These are phyloP conservation scores for Pythium pyrilobum DNA, from an alignment of 352 stramenopile genomes.

Conservation along the genomic window DNA sequence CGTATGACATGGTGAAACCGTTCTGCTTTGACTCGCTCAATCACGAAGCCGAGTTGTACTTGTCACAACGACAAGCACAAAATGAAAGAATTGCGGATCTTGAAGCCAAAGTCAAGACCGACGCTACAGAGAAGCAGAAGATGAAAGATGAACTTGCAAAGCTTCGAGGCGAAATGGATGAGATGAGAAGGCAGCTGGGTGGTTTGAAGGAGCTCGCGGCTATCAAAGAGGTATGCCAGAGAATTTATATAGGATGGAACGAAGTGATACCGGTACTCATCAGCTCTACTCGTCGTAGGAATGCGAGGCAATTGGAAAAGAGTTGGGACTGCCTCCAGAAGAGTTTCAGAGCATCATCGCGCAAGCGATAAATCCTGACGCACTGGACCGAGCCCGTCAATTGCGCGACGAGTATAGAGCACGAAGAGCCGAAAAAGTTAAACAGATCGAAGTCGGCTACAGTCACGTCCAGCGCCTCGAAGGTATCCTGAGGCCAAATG, in stretches of 20 bases:
- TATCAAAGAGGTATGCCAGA: slow-evolving; percentile 7
- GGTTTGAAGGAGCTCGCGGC: slow-evolving; percentile 9
- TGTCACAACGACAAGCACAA: slow-evolving; percentile 1
- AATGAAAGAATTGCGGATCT: slow-evolving; percentile 3
- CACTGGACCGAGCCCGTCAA: slow-evolving; percentile 1
- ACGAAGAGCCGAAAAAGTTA: slow-evolving; percentile 5
- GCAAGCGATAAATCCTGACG: slow-evolving; percentile 5
- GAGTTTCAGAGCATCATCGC: slow-evolving; percentile 9
- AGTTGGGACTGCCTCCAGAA: not conserved
- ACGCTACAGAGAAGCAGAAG: not conserved
- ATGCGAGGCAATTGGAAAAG: slow-evolving; percentile 4
- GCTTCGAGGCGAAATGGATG: slow-evolving; percentile 5
- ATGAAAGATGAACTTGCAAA: not conserved
- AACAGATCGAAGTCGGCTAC: slow-evolving; percentile 20
- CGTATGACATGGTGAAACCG: slow-evolving; percentile 5
- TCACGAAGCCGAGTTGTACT: not conserved
- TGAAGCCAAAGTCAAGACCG: not conserved
- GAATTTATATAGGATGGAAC: not conserved
- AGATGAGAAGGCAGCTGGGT: slow-evolving; percentile 12
- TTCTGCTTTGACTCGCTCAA: slow-evolving; percentile 10
- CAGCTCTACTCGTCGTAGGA: slow-evolving; percentile 1
- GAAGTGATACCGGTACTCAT: not conserved
- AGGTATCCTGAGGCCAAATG: slow-evolving; percentile 24
- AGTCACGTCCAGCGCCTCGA: slow-evolving; percentile 44
- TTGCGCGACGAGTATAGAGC: not conserved